Evolutionary conservation across 108 stramenopile genomes (phyloP).

Genomic region (Nitzschia palea): DNA sequence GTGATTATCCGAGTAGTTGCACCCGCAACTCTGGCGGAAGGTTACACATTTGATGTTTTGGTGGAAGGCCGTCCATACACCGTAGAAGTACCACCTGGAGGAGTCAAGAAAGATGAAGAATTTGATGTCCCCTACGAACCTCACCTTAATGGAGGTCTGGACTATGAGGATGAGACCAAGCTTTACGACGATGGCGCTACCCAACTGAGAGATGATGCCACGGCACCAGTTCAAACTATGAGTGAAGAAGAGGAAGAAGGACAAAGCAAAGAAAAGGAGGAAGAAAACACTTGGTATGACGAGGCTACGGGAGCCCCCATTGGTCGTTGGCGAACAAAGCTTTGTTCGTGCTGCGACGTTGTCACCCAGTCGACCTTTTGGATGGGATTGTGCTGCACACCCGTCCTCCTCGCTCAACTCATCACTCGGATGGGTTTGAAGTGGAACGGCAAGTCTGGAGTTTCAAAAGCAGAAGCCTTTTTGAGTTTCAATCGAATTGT

Average conservation of each 20-base stretch:
- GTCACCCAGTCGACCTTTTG: constrained; percentile 64
- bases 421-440: constrained; percentile 49
- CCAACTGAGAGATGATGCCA: background rate
- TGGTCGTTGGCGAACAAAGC: constrained; percentile 40
- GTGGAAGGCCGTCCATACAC: constrained; percentile 44
- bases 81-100: constrained; percentile 58
- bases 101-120: constrained; percentile 57
- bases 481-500: constrained; percentile 54
- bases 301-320: constrained; percentile 38
- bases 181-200: background rate
- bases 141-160: background rate
- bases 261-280: background rate
- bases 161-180: background rate
- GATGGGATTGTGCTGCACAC: constrained; percentile 48
- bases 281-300: constrained; percentile 13
- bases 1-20: constrained; percentile 44
- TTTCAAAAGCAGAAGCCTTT: constrained; percentile 29
- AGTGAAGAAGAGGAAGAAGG: constrained; percentile 10
- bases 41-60: constrained; percentile 58
- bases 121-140: constrained; percentile 38
- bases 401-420: constrained; percentile 57
- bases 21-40: constrained; percentile 57
- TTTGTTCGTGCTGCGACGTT: constrained; percentile 60
- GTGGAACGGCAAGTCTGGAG: constrained; percentile 45
- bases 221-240: constrained; percentile 4